phyloP scores from a whole-genome alignment of 352 stramenopile genomes.

The Globisporangium nagaii region DNA sequence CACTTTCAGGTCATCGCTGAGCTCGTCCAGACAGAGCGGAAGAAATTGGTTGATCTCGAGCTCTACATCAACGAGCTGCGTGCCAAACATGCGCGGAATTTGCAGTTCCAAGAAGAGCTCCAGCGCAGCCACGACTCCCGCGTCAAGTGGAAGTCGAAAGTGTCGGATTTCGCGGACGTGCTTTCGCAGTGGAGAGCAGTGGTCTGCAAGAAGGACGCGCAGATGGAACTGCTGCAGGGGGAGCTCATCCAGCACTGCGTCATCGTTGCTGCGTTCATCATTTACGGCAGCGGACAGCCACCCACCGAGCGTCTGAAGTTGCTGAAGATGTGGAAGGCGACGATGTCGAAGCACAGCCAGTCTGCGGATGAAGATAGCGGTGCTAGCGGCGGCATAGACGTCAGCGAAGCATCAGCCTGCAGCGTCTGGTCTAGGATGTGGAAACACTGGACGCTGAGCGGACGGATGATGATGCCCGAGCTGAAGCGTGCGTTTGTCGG shows the following conservation, averaged over 20 bases:
- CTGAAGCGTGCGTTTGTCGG: slow-evolving; percentile 32
- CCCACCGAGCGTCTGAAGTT: slow-evolving; percentile 19
- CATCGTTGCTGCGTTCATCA: slow-evolving; percentile 23
- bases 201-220: slow-evolving; percentile 14
- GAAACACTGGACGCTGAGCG: slow-evolving; percentile 26
- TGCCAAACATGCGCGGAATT: slow-evolving; percentile 19
- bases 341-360: slow-evolving; percentile 5
- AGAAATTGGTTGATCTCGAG: slow-evolving; percentile 49
- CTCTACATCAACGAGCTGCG: slow-evolving; percentile 42
- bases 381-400: not conserved
- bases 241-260: slow-evolving; percentile 31
- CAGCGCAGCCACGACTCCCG: slow-evolving; percentile 45
- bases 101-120: slow-evolving; percentile 39
- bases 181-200: slow-evolving; percentile 31
- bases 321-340: slow-evolving; percentile 14
- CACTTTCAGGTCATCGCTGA: slow-evolving; percentile 37
- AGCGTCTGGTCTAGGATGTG: slow-evolving; percentile 8
- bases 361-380: not conserved
- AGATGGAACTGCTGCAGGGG: slow-evolving; percentile 16
- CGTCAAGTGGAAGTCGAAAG: slow-evolving; percentile 31
- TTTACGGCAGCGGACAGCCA: slow-evolving; percentile 23
- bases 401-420: not conserved
- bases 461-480: slow-evolving; percentile 14
- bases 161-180: slow-evolving; percentile 33
- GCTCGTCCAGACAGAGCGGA: slow-evolving; percentile 32